phyloP scores from a whole-genome alignment of 1,284 basidiomycete species.

The Ceratobasidium sp. region DNA sequence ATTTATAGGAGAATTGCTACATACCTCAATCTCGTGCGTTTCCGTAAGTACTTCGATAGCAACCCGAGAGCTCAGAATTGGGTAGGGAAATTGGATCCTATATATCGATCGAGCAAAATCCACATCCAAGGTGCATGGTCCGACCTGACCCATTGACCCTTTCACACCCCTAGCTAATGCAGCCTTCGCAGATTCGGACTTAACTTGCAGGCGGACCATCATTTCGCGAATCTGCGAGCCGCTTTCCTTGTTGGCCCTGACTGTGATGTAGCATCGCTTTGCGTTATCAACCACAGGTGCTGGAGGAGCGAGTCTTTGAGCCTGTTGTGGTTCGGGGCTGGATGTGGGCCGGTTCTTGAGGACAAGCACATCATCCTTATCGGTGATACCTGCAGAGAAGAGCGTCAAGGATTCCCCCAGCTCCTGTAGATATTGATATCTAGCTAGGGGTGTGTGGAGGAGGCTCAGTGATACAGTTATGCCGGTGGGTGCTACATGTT shows the following conservation, averaged over 20 bases:
- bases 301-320: background rate
- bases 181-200: background rate
- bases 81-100: slow-evolving; percentile 1
- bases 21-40: slow-evolving; percentile 8
- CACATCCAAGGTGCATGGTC: slow-evolving; percentile 4
- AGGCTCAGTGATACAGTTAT: slow-evolving; percentile 10
- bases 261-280: background rate
- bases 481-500: background rate
- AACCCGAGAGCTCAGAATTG: background rate
- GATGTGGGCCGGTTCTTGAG: slow-evolving; percentile 14
- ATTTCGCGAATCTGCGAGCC: background rate
- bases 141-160: background rate
- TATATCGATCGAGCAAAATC: background rate
- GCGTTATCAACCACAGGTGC: background rate
- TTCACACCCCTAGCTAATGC: background rate
- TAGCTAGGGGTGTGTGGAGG: background rate
- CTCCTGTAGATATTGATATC: background rate
- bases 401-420: background rate
- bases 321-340: background rate
- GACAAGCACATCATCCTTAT: slow-evolving; percentile 8
- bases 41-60: background rate
- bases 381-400: background rate
- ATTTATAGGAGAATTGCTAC: background rate
- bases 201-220: background rate
- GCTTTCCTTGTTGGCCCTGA: background rate